Evolutionary conservation across 2,329 filamentous ascomycete genomes (phyloP), one percentile per base, ranked within the genome.

Genomic region (Zymoseptoria tritici): DNA sequence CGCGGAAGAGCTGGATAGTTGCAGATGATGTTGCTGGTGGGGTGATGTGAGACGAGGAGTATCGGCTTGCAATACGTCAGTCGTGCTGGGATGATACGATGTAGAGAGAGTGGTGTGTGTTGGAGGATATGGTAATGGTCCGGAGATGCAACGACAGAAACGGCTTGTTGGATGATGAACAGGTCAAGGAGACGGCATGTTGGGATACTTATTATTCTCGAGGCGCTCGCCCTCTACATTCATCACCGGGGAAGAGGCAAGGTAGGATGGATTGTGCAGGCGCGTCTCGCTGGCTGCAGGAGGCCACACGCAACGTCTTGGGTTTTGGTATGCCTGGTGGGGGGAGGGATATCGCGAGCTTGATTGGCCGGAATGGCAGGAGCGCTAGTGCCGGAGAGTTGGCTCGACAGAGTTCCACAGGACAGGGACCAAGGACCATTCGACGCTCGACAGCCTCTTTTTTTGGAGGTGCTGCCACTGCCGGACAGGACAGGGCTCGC

Each of bases 1-100:
- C 64, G 67, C 63, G 59, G 56, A 56, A 54, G 55, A 29, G 55
- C 55, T 56, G 54, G 52, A 49, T 58, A 56, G 60, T 62, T 60
- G 50, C 53, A 57, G 60, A 56, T 55, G 56, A 60, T 60, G 60
- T 55, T 53, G 52, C 22, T 24, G 58, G 52, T 49, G 55, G 57
- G 55, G 51, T 60, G 42, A 46, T 60, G 55, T 57, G 22, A 53
- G 58, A 57, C 52, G 54, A 26, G 52, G 53, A 49, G 19, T 54
- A 54, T 54, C 29, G 21, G 31, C 52, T 26, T 16, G 52, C 50
- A 21, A 24, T 52, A 52, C 50, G 20, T 21, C 22, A 29, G 22
- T 53, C 22, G 20, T 21, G 52, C 26, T 11, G 21, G 22, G 29
- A 29, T 29, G 22, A 53, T 53, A 22, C 11, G 19, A 13, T 6